A percentile compares a stretch with the other conserved stretches of the same genome.
These are phyloP conservation scores for Pyricularia grisea DNA, from an alignment of 2,329 filamentous ascomycete genomes.

Conservation along the genomic window DNA sequence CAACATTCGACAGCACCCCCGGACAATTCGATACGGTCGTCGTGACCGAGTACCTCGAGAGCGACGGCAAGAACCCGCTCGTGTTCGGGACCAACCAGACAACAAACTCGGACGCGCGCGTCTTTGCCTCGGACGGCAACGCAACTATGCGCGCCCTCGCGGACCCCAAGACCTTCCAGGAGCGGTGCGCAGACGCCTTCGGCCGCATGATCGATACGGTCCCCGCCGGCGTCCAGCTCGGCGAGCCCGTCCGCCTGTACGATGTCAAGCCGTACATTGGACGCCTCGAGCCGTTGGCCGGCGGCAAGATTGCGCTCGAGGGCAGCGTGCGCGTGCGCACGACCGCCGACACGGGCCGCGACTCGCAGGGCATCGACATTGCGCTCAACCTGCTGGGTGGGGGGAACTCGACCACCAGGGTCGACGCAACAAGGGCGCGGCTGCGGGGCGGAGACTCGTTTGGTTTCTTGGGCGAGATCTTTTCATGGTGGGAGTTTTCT, in stretches of 20 bases:
- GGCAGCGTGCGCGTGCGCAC: constrained; percentile 49
- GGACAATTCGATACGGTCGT: constrained; percentile 47
- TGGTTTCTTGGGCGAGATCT: constrained; percentile 17
- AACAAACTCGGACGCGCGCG: constrained; percentile 31
- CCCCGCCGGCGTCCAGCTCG: constrained; percentile 37
- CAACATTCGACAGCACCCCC: constrained; percentile 33
- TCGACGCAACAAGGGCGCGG: background rate
- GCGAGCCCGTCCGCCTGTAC: constrained; percentile 41
- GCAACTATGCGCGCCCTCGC: constrained; percentile 40
- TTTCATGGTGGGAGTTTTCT: constrained; percentile 21
- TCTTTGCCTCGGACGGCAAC: constrained; percentile 39
- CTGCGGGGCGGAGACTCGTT: constrained; percentile 12
- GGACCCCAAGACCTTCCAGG: constrained; percentile 32
- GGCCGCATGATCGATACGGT: constrained; percentile 55
- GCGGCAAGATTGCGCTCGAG: constrained; percentile 35
- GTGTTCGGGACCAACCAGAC: constrained; percentile 40
- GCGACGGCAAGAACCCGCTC: constrained; percentile 43
- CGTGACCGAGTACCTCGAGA: constrained; percentile 45
- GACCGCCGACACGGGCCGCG: constrained; percentile 33
- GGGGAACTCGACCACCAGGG: constrained; percentile 5
- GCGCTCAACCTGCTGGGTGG: constrained; percentile 13
- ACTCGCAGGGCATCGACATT: constrained; percentile 30
- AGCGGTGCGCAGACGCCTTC: constrained; percentile 38
- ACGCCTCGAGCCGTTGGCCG: constrained; percentile 36
- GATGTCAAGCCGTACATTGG: constrained; percentile 47